Evolutionary conservation across 306 rosid species (phyloP).

Genomic region (peach (Prunus persica)): DNA sequence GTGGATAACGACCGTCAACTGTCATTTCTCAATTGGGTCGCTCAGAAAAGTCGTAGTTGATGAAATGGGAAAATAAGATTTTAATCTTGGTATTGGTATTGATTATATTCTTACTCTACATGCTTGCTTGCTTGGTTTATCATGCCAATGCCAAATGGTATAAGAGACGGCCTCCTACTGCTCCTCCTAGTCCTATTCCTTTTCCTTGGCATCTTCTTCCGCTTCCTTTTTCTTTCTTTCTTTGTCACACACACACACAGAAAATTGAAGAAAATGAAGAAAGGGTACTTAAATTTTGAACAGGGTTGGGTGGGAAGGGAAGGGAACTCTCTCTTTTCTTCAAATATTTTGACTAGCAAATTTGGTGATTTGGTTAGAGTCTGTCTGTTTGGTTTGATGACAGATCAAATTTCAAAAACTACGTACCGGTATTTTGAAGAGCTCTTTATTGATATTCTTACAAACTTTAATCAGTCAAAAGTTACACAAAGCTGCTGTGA

Average conservation of each 20-base stretch:
- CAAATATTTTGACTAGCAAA: no score
- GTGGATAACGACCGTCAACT: constrained; percentile 16
- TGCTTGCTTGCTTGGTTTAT: background rate
- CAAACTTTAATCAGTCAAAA: background rate
- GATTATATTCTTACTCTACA: no score
- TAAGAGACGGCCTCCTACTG: background rate
- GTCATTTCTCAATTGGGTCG: background rate
- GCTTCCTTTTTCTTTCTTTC: background rate
- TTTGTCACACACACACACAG: background rate
- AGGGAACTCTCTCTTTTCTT: background rate
- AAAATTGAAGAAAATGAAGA: background rate
- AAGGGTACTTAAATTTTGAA: background rate
- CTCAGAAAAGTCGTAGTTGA: constrained; percentile 31
- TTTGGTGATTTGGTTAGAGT: no score
- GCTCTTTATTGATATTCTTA: background rate
- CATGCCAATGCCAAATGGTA: background rate
- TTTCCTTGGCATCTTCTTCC: background rate
- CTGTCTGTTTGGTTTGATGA: background rate
- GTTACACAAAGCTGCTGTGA: background rate
- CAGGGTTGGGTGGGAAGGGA: background rate
- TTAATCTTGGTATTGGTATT: no score
- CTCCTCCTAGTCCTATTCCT: background rate
- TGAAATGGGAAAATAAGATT: background rate
- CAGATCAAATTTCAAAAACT: background rate
- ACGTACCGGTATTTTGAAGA: background rate